Percentiles rank a stretch among this genome's conserved stretches.
phyloP scores from a whole-genome alignment of 139 green algal genomes.

The Ostreobium quekettii region DNA sequence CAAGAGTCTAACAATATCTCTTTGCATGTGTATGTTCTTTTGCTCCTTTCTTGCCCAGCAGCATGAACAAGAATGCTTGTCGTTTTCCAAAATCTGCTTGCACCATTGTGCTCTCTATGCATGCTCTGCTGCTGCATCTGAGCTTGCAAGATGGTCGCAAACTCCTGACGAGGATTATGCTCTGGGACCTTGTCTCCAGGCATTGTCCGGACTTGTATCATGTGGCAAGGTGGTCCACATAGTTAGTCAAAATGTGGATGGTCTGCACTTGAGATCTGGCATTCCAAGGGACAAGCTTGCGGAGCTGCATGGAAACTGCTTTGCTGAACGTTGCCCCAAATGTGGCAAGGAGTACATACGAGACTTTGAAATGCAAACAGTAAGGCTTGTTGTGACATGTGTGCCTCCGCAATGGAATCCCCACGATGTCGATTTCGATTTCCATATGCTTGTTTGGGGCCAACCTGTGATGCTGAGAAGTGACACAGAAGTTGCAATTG shows the following conservation, averaged over 20 bases:
- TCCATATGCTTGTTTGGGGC: neutral
- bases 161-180: no score
- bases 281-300: conserved; percentile 55
- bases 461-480: neutral
- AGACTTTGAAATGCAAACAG: conserved; percentile 89
- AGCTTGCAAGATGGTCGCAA: no score
- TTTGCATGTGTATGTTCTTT: no score
- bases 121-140: no score
- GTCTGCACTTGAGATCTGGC: conserved; percentile 78
- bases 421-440: neutral
- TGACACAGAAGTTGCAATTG: no score
- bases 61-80: no score
- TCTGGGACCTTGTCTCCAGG: conserved; percentile 19
- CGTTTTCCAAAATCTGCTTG: no score
- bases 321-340: conserved; percentile 70
- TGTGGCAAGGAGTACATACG: conserved; percentile 71
- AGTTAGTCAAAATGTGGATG: conserved; percentile 57
- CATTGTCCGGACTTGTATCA: conserved; percentile 40
- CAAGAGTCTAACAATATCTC: no score
- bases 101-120: no score
- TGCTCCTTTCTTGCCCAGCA: no score
- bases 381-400: conserved; percentile 23
- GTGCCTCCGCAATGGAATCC: neutral
- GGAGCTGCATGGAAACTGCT: conserved; percentile 96
- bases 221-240: conserved; percentile 43